phyloP scores from a whole-genome alignment of 441 rosid species.

The Viola pubescens region DNA sequence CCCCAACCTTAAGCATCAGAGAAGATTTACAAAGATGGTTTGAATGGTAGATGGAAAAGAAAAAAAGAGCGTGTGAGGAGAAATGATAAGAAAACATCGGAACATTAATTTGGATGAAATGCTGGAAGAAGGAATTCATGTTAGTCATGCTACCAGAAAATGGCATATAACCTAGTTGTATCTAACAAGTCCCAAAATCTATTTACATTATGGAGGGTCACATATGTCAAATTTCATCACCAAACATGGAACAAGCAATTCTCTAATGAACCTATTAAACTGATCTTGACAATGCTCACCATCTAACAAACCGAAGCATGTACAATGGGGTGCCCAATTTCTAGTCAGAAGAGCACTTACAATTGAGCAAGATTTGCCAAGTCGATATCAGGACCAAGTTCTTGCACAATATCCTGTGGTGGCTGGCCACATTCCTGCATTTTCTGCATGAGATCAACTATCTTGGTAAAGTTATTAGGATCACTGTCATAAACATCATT shows the following conservation, averaged over 20 bases:
- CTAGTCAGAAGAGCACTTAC: conserved; percentile 39
- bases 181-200: too few species aligned
- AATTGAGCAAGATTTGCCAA: conserved; percentile 62
- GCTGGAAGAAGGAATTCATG: neutral
- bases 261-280: neutral
- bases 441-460: conserved; percentile 88
- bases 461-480: conserved; percentile 60
- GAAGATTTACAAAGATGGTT: neutral
- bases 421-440: conserved; percentile 99
- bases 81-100: too few species aligned
- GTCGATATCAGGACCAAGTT: conserved; percentile 83
- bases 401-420: conserved; percentile 83
- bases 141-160: neutral
- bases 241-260: too few species aligned
- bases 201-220: too few species aligned
- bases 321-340: neutral
- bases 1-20: neutral
- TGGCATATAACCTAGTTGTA: neutral
- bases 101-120: neutral
- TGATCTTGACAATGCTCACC: neutral
- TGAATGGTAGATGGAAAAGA: neutral
- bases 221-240: too few species aligned
- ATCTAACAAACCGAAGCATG: neutral
- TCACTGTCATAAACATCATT: conserved; percentile 79
- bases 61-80: too few species aligned